Evolutionary conservation across 2,329 filamentous ascomycete genomes (phyloP).

Genomic region (Ophiostoma tasmaniense): DNA sequence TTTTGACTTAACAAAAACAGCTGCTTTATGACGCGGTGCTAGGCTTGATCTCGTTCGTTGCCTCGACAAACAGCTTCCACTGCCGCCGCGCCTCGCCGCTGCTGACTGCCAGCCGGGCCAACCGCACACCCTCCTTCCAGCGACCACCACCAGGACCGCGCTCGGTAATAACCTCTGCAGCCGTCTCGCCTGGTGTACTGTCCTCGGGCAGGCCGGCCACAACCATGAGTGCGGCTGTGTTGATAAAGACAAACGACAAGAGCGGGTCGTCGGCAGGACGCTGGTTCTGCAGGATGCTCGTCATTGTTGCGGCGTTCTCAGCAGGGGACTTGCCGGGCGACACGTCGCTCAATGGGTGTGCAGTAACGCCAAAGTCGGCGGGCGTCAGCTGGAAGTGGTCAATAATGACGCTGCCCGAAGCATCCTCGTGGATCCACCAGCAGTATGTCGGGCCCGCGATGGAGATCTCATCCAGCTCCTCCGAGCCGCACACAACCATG

Average conservation of each 20-base stretch:
- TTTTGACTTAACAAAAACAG: not conserved
- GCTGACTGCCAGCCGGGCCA: slow-evolving; percentile 78
- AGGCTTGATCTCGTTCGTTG: slow-evolving; percentile 49
- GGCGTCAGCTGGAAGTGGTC: slow-evolving; percentile 73
- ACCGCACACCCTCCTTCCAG: slow-evolving; percentile 90
- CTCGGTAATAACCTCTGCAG: slow-evolving; percentile 72
- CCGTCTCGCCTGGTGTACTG: slow-evolving; percentile 55
- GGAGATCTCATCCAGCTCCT: slow-evolving; percentile 91
- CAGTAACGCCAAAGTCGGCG: slow-evolving; percentile 74
- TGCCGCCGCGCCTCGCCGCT: slow-evolving; percentile 79
- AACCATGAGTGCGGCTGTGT: slow-evolving; percentile 81
- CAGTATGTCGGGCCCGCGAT: slow-evolving; percentile 83
- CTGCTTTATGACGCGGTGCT: not conserved
- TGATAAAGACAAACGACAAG: slow-evolving; percentile 87
- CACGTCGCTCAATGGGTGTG: slow-evolving; percentile 67
- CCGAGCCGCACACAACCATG: slow-evolving; percentile 78
- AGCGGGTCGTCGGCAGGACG: slow-evolving; percentile 71
- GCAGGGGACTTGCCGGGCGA: slow-evolving; percentile 76
- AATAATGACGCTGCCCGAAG: slow-evolving; percentile 40
- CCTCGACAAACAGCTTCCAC: slow-evolving; percentile 75
- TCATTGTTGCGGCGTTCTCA: slow-evolving; percentile 80
- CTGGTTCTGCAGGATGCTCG: slow-evolving; percentile 65
- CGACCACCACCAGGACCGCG: slow-evolving; percentile 75
- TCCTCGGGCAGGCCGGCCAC: slow-evolving; percentile 74
- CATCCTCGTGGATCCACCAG: slow-evolving; percentile 62